phyloP scores from a whole-genome alignment of 2,329 filamentous ascomycete species.

The Calonectria pseudoturangicola region DNA sequence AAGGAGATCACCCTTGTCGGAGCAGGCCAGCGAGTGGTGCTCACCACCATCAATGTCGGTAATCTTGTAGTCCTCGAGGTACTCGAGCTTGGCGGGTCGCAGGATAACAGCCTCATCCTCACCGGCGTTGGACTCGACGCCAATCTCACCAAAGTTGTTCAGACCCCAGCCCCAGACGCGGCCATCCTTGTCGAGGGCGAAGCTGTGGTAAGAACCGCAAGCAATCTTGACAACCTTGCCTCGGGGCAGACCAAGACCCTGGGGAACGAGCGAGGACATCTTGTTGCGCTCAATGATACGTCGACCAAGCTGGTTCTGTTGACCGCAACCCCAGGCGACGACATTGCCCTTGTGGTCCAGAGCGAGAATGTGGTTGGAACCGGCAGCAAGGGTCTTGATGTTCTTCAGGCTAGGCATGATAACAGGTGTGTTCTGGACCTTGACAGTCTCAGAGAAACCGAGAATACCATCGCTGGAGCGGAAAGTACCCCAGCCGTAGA shows the following conservation, averaged over 20 bases:
- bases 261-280: conserved; percentile 75
- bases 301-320: conserved; percentile 80
- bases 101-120: conserved; percentile 79
- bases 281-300: conserved; percentile 77
- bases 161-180: conserved; percentile 88
- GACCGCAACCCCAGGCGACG: conserved; percentile 82
- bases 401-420: conserved; percentile 79
- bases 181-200: conserved; percentile 83
- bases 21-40: conserved; percentile 84
- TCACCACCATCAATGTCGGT: conserved; percentile 80
- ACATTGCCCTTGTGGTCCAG: conserved; percentile 79
- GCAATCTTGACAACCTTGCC: conserved; percentile 74
- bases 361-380: conserved; percentile 83
- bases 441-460: conserved; percentile 74
- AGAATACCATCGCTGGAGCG: conserved; percentile 78
- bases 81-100: conserved; percentile 80
- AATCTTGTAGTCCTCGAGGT: conserved; percentile 79
- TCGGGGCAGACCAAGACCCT: conserved; percentile 74
- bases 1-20: conserved; percentile 73
- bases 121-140: conserved; percentile 73
- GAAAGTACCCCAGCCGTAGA: conserved; percentile 92
- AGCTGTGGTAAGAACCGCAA: conserved; percentile 87
- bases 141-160: conserved; percentile 91
- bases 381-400: conserved; percentile 78
- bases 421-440: conserved; percentile 69